Evolutionary conservation across 139 green algal species (phyloP), one percentile per base, ranked within the genome.

Genomic region (Micractinium sp.): DNA sequence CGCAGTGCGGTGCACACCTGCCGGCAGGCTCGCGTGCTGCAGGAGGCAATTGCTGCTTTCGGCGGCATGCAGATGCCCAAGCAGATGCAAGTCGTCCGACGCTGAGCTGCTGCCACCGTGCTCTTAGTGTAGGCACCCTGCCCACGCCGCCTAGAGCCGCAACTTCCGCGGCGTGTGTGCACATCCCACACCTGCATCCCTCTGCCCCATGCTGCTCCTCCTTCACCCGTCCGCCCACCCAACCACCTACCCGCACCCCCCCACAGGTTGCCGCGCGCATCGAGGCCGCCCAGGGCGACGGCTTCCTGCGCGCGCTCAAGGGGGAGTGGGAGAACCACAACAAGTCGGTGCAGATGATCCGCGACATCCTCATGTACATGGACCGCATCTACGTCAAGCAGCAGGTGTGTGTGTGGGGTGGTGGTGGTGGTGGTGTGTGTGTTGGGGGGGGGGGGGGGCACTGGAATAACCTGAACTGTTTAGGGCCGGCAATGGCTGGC

Each of bases 341-440:
- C 90, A 99, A 99, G 91, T 95, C 92, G 63, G 97, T 98, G 82
- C 95, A 98, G 81, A 99, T 99, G 95, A 98, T 99, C 79, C 91
- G 97, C 1, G 98, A 99, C 94, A 99, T 99, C 81, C 94, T 99
- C 56, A 99, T 99, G 98, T 99, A 99, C 94, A 99, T 99, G 97
- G 98, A 99, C 91, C 93, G 97, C n/a, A 99, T 98, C 2, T 99
- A 97, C 89, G 96, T 99, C 47, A 97, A 99, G 92, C 91, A 97
- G 81, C 92, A 98, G 82, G 85, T 39, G 73, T 19, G 84, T 31
- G 60, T 4, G 20, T 9, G 47, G 47, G 29, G 23, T 7, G 35
- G 67, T 35, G 25, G 9, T 4, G 67, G 23, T 35, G 25, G 67
- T n/a, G 63, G 22, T 69, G 78, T 14, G 78, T 36, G 41, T 47